Percentiles rank a stretch among this genome's conserved stretches.
Evolutionary conservation across 1,284 basidiomycete species (phyloP).

Genomic region (Hemileia vastatrix): DNA sequence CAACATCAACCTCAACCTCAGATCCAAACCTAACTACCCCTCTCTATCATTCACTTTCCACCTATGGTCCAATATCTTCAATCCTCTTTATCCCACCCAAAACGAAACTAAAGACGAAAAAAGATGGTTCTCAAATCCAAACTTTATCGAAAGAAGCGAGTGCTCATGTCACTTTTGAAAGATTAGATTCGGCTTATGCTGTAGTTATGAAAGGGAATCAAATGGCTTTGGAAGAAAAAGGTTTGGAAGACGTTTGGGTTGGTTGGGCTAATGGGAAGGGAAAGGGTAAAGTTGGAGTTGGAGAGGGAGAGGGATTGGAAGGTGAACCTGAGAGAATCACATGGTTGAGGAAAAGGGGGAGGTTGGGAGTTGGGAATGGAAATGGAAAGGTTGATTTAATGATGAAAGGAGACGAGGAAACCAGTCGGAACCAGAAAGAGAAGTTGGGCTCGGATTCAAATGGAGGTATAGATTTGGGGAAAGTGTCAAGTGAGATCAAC

Average conservation of each 20-base stretch:
- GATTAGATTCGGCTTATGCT: conserved; percentile 31
- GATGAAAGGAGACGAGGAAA: too few species aligned
- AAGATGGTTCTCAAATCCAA: background rate
- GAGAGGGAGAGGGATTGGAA: background rate
- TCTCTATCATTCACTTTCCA: too few species aligned
- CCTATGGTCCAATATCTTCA: conserved; percentile 31
- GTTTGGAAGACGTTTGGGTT: conserved; percentile 36
- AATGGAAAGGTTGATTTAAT: too few species aligned
- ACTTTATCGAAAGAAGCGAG: conserved; percentile 26
- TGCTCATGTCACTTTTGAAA: conserved; percentile 31
- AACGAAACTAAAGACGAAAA: conserved; percentile 25
- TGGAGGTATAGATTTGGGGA: too few species aligned
- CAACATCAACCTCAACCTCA: too few species aligned
- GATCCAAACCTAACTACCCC: too few species aligned
- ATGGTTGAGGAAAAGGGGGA: background rate
- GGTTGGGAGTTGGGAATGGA: background rate
- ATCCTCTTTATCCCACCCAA: conserved; percentile 27
- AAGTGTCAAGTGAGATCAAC: too few species aligned
- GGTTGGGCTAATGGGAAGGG: conserved; percentile 28
- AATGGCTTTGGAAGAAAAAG: conserved; percentile 30
- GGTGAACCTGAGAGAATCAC: background rate
- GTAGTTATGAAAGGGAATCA: conserved; percentile 32
- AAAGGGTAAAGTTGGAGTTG: background rate
- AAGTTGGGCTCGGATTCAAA: too few species aligned
- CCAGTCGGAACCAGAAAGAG: too few species aligned